Base-by-base conservation (phyloP, 768 basidiomycete genomes). In the Chalciporus piperatus region DNA sequence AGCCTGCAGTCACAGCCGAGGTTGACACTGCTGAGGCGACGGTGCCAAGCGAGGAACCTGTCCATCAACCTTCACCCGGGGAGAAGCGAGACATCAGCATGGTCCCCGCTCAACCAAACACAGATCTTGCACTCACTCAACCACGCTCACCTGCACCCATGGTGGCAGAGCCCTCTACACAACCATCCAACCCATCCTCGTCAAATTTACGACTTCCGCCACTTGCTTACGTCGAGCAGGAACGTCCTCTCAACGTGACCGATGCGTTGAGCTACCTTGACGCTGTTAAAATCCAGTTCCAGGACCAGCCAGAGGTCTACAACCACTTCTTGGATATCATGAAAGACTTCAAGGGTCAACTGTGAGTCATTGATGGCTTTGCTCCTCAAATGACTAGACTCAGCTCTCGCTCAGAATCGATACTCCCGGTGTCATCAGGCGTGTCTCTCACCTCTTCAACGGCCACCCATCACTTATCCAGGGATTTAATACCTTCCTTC, bases 401-500 rank as follows among this genome's bases (percentile, higher is more conserved):
- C 27, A 55, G 9, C 12, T 38, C 28, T 25, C 14, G 30, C 30
- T 19, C 65, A 96, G 95, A 33, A 98, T 99, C 68, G 95, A 98
- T 70, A 99, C 96, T 0, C 96, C 96, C 0, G 94, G 93, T 33
- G 96, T 99, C 42, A 99, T 99, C 63, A 85, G 86, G 63, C 91
- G 95, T 47, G 96, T 98, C 25, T 96, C 95, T 1, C 81, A 85
- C 44, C 83, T 99, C 22, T 98, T 99, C 74, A 82, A 85, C 50
- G 92, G 91, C 2, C 92, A 97, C 62, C 91, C 92, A 0, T 66
- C 75, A 6, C 87, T 99, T 54, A 98, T 99, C 41, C 92, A 96
- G 69, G 95, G 95, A 10, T 99, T 99, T 79, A 98, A 98, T 72
- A 97, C 94, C 0, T 99, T 98, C 72, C 80, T 99, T 11, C 96